phyloP scores from a whole-genome alignment of 768 basidiomycete genomes.

The Chiua virens region DNA sequence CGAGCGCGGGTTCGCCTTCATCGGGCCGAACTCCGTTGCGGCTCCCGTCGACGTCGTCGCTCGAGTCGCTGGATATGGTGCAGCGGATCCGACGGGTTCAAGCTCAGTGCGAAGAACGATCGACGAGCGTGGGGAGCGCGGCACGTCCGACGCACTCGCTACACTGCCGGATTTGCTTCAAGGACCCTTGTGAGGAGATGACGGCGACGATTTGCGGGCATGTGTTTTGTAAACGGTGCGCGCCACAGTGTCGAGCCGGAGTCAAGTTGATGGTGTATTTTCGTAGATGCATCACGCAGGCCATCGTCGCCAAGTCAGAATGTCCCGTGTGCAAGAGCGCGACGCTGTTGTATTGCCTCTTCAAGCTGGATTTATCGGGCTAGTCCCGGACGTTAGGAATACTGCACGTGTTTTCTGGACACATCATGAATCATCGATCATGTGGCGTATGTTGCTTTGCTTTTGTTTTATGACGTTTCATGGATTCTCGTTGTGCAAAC shows the following conservation, averaged over 20 bases:
- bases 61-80: slow-evolving; percentile 17
- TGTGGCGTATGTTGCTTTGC: too few relatives aligned
- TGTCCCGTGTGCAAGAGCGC: slow-evolving; percentile 56
- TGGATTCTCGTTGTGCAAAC: too few relatives aligned
- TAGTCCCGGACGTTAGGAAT: too few relatives aligned
- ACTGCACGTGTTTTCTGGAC: too few relatives aligned
- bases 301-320: slow-evolving; percentile 42
- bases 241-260: not conserved
- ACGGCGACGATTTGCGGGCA: slow-evolving; percentile 66
- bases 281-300: slow-evolving; percentile 53
- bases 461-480: too few relatives aligned
- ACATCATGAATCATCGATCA: too few relatives aligned
- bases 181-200: slow-evolving; percentile 49
- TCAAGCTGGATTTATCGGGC: slow-evolving; percentile 45
- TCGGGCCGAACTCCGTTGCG: slow-evolving; percentile 16
- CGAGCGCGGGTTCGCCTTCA: slow-evolving; percentile 25
- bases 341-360: slow-evolving; percentile 54
- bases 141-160: slow-evolving; percentile 22
- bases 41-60: slow-evolving; percentile 26
- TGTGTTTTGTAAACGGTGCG: slow-evolving; percentile 57
- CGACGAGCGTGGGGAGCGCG: not conserved
- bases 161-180: slow-evolving; percentile 51
- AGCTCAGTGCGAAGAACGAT: not conserved
- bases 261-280: not conserved
- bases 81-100: not conserved